Percentiles rank a stretch among this genome's conserved stretches.
phyloP scores from a whole-genome alignment of 2,329 filamentous ascomycete species.

The Orbilia javanica region DNA sequence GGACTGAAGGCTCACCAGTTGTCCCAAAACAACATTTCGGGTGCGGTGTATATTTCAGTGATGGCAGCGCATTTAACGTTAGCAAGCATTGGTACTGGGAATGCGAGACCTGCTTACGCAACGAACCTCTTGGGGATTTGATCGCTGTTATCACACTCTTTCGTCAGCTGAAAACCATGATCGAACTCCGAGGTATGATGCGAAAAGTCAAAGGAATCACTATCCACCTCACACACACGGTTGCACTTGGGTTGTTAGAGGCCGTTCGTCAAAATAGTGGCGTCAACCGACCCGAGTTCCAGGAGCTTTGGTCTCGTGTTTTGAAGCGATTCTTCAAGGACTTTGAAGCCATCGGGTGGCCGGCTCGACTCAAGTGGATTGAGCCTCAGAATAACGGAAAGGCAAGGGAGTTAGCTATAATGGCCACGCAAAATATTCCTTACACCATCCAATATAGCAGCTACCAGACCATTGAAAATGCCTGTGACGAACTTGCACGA shows the following conservation, averaged over 20 bases:
- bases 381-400: constrained; percentile 20
- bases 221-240: constrained; percentile 30
- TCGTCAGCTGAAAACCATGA: constrained; percentile 11
- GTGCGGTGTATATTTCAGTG: constrained; percentile 34
- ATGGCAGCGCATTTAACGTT: constrained; percentile 29
- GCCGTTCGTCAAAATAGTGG: constrained; percentile 22
- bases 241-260: constrained; percentile 30
- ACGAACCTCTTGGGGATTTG: constrained; percentile 39
- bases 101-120: constrained; percentile 27
- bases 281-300: constrained; percentile 14
- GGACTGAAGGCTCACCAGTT: background rate
- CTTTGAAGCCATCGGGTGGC: constrained; percentile 32
- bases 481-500: constrained; percentile 32
- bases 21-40: constrained; percentile 3
- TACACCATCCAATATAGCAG: background rate
- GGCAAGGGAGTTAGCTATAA: constrained; percentile 15
- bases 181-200: constrained; percentile 34
- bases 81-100: constrained; percentile 35
- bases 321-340: constrained; percentile 2
- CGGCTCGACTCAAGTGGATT: constrained; percentile 30
- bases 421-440: background rate
- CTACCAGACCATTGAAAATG: constrained; percentile 15
- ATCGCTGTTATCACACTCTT: constrained; percentile 27
- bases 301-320: constrained; percentile 25
- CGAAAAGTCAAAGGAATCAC: constrained; percentile 37